These are phyloP conservation scores for Melanomma pulvis-pyrius DNA, from an alignment of 495 filamentous ascomycete species.

Conservation along the genomic window DNA sequence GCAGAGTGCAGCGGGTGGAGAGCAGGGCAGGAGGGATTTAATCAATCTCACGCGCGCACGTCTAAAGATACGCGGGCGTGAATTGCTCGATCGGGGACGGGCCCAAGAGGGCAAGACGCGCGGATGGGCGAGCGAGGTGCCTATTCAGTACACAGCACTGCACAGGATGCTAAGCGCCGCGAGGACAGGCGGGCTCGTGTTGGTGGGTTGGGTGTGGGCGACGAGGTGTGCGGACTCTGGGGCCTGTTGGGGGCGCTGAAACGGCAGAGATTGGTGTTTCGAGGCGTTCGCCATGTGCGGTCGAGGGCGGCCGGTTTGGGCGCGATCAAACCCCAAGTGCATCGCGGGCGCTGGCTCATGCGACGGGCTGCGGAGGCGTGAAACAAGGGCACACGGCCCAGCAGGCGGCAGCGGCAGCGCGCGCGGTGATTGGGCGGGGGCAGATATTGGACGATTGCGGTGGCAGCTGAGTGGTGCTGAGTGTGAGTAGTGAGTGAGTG, in stretches of 20 bases:
- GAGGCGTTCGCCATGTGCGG: neutral
- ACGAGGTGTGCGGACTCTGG: neutral
- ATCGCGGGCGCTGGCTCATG: too few relatives aligned
- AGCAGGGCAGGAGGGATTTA: slow-evolving; percentile 9
- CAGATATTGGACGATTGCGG: slow-evolving; percentile 26
- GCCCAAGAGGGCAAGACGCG: slow-evolving; percentile 22
- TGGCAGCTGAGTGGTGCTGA: slow-evolving; percentile 24
- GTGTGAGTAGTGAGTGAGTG: neutral
- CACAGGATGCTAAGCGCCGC: slow-evolving; percentile 14
- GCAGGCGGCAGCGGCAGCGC: neutral
- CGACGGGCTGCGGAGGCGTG: slow-evolving; percentile 3
- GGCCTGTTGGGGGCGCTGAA: too few relatives aligned
- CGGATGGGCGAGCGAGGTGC: slow-evolving; percentile 4
- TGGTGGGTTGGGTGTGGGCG: neutral
- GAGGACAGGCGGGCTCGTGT: neutral
- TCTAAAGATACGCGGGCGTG: slow-evolving; percentile 5
- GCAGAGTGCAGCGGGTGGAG: neutral
- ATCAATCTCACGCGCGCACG: slow-evolving; percentile 28
- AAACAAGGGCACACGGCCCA: slow-evolving; percentile 19
- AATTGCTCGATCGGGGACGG: slow-evolving; percentile 2
- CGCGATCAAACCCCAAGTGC: slow-evolving; percentile 26
- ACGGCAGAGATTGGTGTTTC: slow-evolving; percentile 4
- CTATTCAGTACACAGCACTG: too few relatives aligned
- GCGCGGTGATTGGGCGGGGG: slow-evolving; percentile 10
- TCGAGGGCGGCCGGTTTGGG: slow-evolving; percentile 11